Conservation (phyloP, 805 yeast genomes). For the Saturnispora gosingensis region DNA sequence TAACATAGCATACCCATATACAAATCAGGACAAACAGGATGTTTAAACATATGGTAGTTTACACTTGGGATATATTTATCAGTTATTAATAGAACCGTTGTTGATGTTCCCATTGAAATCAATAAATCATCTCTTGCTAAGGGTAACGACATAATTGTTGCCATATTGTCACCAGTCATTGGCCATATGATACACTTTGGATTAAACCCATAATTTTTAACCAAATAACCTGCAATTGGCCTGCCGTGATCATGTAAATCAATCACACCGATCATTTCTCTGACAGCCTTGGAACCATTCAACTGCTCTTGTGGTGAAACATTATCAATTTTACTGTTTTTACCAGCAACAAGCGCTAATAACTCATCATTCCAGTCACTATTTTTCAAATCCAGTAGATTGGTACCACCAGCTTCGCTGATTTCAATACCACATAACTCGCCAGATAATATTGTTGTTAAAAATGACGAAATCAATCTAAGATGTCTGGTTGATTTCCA, state of each 20-base stretch:
- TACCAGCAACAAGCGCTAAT: conserved; percentile 45
- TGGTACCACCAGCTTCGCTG: conserved; percentile 92
- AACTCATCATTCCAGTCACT: conserved; percentile 48
- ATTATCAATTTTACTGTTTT: conserved; percentile 35
- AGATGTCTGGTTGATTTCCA: conserved; percentile 54
- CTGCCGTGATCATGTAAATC: conserved; percentile 44
- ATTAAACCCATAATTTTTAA: conserved; percentile 52
- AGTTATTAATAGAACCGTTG: conserved; percentile 77
- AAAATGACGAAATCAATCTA: conserved; percentile 68
- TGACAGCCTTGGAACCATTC: conserved; percentile 34
- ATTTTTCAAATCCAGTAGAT: conserved; percentile 62
- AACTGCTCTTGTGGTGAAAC: conserved; percentile 19
- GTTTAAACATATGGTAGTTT: conserved; percentile 76
- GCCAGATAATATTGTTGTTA: conserved; percentile 65
- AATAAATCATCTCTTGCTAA: conserved; percentile 66
- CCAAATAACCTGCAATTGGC: conserved; percentile 49
- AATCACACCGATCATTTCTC: conserved; percentile 44
- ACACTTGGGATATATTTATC: conserved; percentile 69
- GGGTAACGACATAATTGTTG: conserved; percentile 79
- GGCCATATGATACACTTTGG: conserved; percentile 53
- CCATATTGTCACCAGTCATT: conserved; percentile 87
- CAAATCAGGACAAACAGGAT: conserved; percentile 67
- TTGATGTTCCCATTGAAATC: conserved; percentile 84
- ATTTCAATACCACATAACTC: conserved; percentile 57
- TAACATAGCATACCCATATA: conserved; percentile 96